These are phyloP conservation scores for Mycena metata DNA, from an alignment of 768 basidiomycete genomes.

Conservation along the genomic window DNA sequence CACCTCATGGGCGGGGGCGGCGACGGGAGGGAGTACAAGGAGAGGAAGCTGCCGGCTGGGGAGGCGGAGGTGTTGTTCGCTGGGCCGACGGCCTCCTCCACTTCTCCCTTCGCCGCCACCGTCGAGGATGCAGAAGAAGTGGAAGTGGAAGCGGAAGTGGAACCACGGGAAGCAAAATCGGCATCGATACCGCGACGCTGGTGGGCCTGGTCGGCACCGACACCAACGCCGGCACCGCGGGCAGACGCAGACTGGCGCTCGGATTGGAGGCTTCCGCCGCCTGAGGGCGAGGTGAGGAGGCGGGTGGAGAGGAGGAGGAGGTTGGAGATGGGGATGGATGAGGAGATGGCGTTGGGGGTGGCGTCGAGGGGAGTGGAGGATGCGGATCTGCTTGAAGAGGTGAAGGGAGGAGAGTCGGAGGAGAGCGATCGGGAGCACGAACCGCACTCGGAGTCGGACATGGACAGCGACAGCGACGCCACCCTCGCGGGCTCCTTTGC, in stretches of 20 bases:
- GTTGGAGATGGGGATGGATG: neutral
- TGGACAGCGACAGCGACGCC: conserved; percentile 20
- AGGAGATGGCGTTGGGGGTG: no score
- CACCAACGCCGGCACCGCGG: neutral
- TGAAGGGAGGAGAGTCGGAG: no score
- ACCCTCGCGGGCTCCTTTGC: conserved; percentile 19
- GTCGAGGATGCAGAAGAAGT: neutral
- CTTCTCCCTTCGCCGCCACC: neutral
- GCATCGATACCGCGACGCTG: no score
- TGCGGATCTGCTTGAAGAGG: no score
- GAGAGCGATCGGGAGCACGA: neutral
- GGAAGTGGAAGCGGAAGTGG: neutral
- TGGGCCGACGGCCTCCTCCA: no score
- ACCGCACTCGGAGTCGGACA: neutral
- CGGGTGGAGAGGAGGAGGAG: neutral
- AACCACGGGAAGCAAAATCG: no score
- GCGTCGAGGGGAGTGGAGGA: no score
- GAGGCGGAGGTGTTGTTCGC: conserved; percentile 32
- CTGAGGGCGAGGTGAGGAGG: conserved; percentile 8
- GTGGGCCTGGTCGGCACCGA: neutral
- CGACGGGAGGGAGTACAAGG: conserved; percentile 58
- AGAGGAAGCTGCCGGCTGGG: conserved; percentile 27
- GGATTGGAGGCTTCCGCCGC: conserved; percentile 32
- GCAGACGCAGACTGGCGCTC: conserved; percentile 1
- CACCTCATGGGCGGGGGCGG: conserved; percentile 81